phyloP scores from a whole-genome alignment of 2,329 filamentous ascomycete genomes.

The Rutstroemia sp. region DNA sequence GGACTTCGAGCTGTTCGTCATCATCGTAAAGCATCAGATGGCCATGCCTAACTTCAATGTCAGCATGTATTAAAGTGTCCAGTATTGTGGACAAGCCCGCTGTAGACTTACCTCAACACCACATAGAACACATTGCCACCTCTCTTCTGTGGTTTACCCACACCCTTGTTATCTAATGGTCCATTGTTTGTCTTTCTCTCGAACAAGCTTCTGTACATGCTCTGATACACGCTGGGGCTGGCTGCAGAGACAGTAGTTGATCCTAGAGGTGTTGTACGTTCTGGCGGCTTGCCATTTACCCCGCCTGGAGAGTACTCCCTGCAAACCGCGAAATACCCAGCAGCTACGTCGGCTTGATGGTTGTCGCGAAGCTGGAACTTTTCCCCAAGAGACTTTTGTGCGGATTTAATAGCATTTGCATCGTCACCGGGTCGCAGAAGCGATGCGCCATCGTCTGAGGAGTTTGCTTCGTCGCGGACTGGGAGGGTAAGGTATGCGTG shows the following conservation, averaged over 20 bases:
- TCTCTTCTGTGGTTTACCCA: conserved; percentile 37
- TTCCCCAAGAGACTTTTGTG: conserved; percentile 50
- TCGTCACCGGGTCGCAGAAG: conserved; percentile 58
- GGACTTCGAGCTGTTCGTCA: conserved; percentile 87
- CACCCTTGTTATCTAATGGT: conserved; percentile 29
- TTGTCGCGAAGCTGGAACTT: conserved; percentile 48
- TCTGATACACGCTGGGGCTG: conserved; percentile 93
- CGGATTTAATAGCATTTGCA: conserved; percentile 53
- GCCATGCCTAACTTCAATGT: conserved; percentile 56
- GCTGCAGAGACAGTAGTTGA: conserved; percentile 66
- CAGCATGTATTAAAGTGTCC: neutral
- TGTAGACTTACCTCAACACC: conserved; percentile 60
- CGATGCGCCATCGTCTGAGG: conserved; percentile 29
- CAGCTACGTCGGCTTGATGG: conserved; percentile 69
- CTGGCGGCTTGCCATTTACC: conserved; percentile 86
- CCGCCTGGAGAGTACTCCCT: conserved; percentile 88
- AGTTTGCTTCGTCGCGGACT: conserved; percentile 35
- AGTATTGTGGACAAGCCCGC: no score
- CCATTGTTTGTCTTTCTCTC: conserved; percentile 57
- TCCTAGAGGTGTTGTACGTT: conserved; percentile 73
- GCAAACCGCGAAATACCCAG: conserved; percentile 92
- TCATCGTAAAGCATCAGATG: conserved; percentile 98
- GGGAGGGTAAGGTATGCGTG: conserved; percentile 66
- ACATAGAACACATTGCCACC: conserved; percentile 91
- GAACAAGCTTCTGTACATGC: conserved; percentile 95